Conservation (phyloP, 306 rosid species). For the Quercus bicolor region DNA sequence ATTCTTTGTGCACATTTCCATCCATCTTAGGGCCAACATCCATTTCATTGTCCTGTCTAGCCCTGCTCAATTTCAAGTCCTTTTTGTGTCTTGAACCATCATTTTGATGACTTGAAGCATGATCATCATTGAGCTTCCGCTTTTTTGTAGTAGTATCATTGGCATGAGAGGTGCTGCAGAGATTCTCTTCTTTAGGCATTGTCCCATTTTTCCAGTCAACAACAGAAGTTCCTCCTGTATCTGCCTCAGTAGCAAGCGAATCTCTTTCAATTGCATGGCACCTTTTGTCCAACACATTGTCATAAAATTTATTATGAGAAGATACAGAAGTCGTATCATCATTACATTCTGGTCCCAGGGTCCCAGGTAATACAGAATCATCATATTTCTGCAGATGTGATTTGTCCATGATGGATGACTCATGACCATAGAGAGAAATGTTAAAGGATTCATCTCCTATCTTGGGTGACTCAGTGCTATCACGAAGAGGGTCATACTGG, state of each 20-base stretch:
- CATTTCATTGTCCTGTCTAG: slow-evolving; percentile 37
- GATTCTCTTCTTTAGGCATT: slow-evolving; percentile 33
- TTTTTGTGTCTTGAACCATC: slow-evolving; percentile 42
- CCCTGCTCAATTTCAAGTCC: slow-evolving; percentile 43
- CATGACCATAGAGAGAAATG: slow-evolving; percentile 49
- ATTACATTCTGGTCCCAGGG: slow-evolving; percentile 41
- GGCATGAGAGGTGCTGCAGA: slow-evolving; percentile 17
- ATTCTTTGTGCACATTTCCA: slow-evolving; percentile 46
- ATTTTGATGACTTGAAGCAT: slow-evolving; percentile 38
- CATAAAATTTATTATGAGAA: slow-evolving; percentile 54
- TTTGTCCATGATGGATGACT: slow-evolving; percentile 38
- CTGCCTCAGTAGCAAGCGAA: slow-evolving; percentile 43
- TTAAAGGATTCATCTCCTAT: slow-evolving; percentile 53
- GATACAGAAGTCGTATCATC: slow-evolving; percentile 76
- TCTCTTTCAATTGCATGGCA: slow-evolving; percentile 42
- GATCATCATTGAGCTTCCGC: slow-evolving; percentile 22
- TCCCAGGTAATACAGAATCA: slow-evolving; percentile 45
- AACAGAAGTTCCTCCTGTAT: slow-evolving; percentile 49
- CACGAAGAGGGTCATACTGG: slow-evolving; percentile 67
- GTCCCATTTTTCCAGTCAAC: slow-evolving; percentile 43
- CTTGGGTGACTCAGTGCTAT: slow-evolving; percentile 72
- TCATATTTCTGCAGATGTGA: slow-evolving; percentile 32
- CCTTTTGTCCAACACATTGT: slow-evolving; percentile 44
- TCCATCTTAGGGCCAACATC: slow-evolving; percentile 44
- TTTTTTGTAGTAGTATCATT: slow-evolving; percentile 31